Conservation (phyloP, 176 grass and related monocot species). For the Alloteropsis semialata region DNA sequence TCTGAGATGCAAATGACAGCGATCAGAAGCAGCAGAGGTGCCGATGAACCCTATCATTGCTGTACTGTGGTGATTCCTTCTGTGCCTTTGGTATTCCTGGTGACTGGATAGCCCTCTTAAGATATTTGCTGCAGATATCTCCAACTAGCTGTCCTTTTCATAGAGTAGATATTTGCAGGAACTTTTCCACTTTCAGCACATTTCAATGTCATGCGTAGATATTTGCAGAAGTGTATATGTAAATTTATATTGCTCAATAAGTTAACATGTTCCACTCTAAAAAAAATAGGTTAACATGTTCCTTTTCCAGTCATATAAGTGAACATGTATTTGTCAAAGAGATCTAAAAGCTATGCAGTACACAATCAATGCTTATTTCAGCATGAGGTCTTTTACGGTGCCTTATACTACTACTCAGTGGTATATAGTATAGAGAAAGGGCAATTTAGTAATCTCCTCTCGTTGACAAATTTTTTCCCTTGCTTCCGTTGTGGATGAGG, state of each 20-base stretch:
- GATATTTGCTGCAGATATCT: constrained; percentile 52
- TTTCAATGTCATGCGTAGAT: neutral
- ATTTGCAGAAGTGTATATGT: neutral
- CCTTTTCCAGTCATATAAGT: neutral
- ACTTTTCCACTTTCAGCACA: neutral
- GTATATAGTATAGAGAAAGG: no score
- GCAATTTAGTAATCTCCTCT: no score
- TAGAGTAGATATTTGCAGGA: constrained; percentile 35
- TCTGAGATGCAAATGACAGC: constrained; percentile 2
- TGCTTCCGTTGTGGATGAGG: no score
- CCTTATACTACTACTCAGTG: no score
- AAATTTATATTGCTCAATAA: constrained; percentile 14
- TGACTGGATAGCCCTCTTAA: constrained; percentile 8
- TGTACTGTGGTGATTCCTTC: constrained; percentile 10
- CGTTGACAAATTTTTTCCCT: no score
- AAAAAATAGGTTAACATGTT: constrained; percentile 7
- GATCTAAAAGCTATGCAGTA: constrained; percentile 4
- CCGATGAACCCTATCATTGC: constrained; percentile 39
- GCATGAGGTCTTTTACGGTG: no score
- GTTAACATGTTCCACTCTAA: neutral
- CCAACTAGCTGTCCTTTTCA: constrained; percentile 33
- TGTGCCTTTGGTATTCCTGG: neutral
- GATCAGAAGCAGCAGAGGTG: constrained; percentile 19
- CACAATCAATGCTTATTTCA: constrained; percentile 10
- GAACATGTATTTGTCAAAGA: neutral